Base-by-base conservation (phyloP, 2,329 filamentous ascomycete species). In the Fusarium sp. region DNA sequence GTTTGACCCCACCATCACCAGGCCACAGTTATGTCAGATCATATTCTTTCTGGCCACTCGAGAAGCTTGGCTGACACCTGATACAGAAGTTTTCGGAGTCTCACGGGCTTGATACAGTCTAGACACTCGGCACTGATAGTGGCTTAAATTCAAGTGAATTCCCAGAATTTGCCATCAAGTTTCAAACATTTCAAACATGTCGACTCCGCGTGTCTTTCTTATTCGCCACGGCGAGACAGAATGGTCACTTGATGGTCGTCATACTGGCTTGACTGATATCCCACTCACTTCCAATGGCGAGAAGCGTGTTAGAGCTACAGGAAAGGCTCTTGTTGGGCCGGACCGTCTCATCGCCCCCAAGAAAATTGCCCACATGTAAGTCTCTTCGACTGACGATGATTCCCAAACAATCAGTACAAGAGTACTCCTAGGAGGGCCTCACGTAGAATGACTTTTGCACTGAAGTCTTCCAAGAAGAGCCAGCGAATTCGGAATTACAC, bases 201-300 rank as follows among this genome's bases (percentile, higher is more conserved):
- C 79, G 28, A 90, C 91, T 5, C 93, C 94, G 4, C 89, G 93
- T 60, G 91, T 94, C 80, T 96, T 96, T 85, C 90, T 96, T 75
- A 85, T 95, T 81, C 94, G 95, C 77, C 95, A 98, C 80, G 96
- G 95, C 83, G 94, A 98, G 85, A 98, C 95, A 8, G 94, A 97
- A 85, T 98, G 95, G 95, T 97, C 94, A 9, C 90, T 97, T 53
- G 92, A 92, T 75, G 95, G 94, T 63, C 88, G 91, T 59, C 94
- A 98, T 83, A 98, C 96, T 1, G 93, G 95, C 58, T 88, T 86
- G 33, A 93, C 93, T n/a, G 95, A 98, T 79, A 93, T 98, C 8
- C 92, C 94, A 2, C 86, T 98, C 42, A 98, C 95, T 2, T 84
- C 87, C 57, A 93, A 94, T 80, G 96, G 96, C 59, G 93, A 95